phyloP scores from a whole-genome alignment of 1,284 basidiomycete species.

The Phellopilus nigrolimitatus region DNA sequence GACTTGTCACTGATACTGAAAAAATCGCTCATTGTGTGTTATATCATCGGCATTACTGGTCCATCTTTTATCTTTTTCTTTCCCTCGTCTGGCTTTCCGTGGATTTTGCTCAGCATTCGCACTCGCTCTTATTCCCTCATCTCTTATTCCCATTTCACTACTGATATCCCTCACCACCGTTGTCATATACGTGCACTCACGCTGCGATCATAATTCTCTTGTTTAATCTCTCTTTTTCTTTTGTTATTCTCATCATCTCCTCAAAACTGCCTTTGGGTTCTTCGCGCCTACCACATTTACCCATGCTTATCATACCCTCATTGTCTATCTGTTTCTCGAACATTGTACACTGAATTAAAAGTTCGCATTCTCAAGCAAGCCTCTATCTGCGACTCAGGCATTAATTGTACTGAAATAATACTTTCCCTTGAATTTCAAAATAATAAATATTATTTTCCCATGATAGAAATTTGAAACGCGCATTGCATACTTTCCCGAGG shows the following conservation, averaged over 20 bases:
- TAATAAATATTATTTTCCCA: too few relatives aligned
- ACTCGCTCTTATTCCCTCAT: background rate
- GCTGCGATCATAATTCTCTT: background rate
- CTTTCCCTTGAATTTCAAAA: too few relatives aligned
- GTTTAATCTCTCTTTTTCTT: background rate
- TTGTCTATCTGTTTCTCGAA: background rate
- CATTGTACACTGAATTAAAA: background rate
- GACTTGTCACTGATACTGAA: background rate
- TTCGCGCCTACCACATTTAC: conserved; percentile 16
- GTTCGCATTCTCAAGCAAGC: background rate
- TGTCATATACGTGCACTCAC: background rate
- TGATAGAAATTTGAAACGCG: too few relatives aligned
- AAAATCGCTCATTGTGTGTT: background rate
- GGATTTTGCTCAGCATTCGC: background rate
- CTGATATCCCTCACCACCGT: background rate
- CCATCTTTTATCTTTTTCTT: background rate
- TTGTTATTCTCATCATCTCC: conserved; percentile 10
- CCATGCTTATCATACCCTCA: background rate
- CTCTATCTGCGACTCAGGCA: background rate
- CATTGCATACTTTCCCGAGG: too few relatives aligned
- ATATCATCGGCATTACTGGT: background rate
- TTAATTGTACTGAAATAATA: too few relatives aligned
- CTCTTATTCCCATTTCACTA: background rate
- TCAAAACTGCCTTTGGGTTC: conserved; percentile 21
- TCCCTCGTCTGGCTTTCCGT: background rate